Base-by-base conservation (phyloP, 768 basidiomycete genomes). In the Mycena belliarum region DNA sequence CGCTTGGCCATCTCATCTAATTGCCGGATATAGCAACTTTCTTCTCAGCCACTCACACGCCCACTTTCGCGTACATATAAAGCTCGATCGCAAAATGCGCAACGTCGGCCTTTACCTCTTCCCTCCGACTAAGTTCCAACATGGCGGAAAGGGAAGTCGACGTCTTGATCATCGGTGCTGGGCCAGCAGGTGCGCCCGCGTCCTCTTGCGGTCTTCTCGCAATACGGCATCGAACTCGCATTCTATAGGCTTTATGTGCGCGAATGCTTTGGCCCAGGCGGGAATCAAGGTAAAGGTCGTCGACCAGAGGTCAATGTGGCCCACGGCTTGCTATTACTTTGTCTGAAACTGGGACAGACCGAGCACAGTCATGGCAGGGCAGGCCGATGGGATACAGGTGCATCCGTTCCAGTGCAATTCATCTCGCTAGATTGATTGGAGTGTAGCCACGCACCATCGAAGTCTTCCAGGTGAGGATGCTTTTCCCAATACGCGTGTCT, bases 81-180 rank as follows among this genome's bases (percentile, higher is more conserved):
- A 45, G 44, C 45, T 42, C 38, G 12, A 21, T 9, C 23, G 16
- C 16, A 25, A 44, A 6, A 42, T 41, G 38, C 37, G 48, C 44
- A 42, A 55, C 25, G 43, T 35, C 48, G n/a, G n/a, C n/a, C n/a
- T n/a, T n/a, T n/a, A 33, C 54, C 38, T 33, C 25, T 32, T 57
- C n/a, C 10, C 25, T 49, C 42, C 54, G 38, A 55, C 73, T 70
- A 68, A 65, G 67, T 37, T 68, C 50, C 18, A 65, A 63, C 52
- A 37, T 65, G 21, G 52, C 61, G 50, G 73, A 76, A 57, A 74
- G 74, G n/a, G 58, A 72, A 2, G 78, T 84, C 52, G 85, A 87
- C 66, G 85, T 86, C 20, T 75, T 87, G 58, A 70, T 87, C 49
- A 73, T 86, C 55, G 86, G 86, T 0, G 86, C 86, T 6, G 86